Conservation (phyloP, 1,284 basidiomycete species). For the Irpex rosettiformis region DNA sequence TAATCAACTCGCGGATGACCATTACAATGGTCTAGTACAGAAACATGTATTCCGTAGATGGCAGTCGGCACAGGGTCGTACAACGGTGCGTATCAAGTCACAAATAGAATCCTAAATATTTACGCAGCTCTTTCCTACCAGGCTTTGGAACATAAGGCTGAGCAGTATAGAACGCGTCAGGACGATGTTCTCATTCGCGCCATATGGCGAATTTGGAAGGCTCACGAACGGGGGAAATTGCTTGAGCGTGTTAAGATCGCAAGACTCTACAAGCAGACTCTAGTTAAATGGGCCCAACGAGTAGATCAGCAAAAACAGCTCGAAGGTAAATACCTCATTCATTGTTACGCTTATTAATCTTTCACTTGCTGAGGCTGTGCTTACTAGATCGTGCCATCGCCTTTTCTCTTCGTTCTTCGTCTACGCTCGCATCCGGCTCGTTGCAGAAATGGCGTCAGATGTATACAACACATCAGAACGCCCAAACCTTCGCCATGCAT, state of each 20-base stretch:
- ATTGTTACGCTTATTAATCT: background rate
- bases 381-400: constrained; percentile 47
- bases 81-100: constrained; percentile 40
- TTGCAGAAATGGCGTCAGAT: constrained; percentile 50
- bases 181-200: constrained; percentile 63
- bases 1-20: constrained; percentile 38
- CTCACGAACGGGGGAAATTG: constrained; percentile 61
- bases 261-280: constrained; percentile 44
- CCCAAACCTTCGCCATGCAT: constrained; percentile 46
- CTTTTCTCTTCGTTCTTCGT: constrained; percentile 45
- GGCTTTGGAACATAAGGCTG: constrained; percentile 50
- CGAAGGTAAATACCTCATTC: constrained; percentile 50
- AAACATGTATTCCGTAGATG: constrained; percentile 49
- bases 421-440: constrained; percentile 35
- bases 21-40: constrained; percentile 41
- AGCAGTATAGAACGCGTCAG: constrained; percentile 56
- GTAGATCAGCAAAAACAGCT: constrained; percentile 38
- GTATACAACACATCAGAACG: constrained; percentile 46
- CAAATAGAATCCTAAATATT: background rate
- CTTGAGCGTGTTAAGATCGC: constrained; percentile 52
- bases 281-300: constrained; percentile 51
- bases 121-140: constrained; percentile 18
- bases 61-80: constrained; percentile 48
- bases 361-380: background rate
- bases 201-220: constrained; percentile 68